Evolutionary conservation across 441 rosid species (phyloP).

Genomic region (Pelargonium australe): DNA sequence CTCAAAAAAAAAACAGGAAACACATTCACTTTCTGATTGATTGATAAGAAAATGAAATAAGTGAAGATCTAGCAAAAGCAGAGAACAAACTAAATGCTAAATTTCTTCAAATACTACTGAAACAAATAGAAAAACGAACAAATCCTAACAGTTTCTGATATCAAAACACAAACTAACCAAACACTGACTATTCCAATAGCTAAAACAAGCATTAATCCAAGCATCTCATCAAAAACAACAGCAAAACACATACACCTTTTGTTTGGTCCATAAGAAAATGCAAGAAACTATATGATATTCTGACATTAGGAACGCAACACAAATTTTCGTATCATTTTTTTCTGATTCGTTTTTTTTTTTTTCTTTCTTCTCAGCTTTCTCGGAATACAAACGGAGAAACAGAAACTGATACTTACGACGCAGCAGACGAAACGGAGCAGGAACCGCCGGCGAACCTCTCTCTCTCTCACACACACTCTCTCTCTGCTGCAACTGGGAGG

Average conservation of each 20-base stretch:
- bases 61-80: too few relatives aligned
- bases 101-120: not conserved
- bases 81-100: too few relatives aligned
- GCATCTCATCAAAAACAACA: not conserved
- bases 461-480: not conserved
- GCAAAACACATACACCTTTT: not conserved
- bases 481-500: not conserved
- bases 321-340: too few relatives aligned
- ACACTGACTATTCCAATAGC: not conserved
- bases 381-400: too few relatives aligned
- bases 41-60: not conserved
- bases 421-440: slow-evolving; percentile 1
- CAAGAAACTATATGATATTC: not conserved
- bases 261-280: not conserved
- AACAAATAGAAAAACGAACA: not conserved
- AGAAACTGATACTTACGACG: not conserved
- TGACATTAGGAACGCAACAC: too few relatives aligned
- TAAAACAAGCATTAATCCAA: not conserved
- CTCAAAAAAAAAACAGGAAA: not conserved
- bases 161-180: not conserved
- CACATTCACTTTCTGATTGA: not conserved
- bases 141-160: not conserved
- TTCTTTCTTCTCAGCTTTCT: too few relatives aligned
- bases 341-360: too few relatives aligned
- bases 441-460: too few relatives aligned